A percentile compares a stretch with the other conserved stretches of the same genome.
These are phyloP conservation scores for Fraxinus nigra DNA, from an alignment of 305 asterid species.

Conservation along the genomic window DNA sequence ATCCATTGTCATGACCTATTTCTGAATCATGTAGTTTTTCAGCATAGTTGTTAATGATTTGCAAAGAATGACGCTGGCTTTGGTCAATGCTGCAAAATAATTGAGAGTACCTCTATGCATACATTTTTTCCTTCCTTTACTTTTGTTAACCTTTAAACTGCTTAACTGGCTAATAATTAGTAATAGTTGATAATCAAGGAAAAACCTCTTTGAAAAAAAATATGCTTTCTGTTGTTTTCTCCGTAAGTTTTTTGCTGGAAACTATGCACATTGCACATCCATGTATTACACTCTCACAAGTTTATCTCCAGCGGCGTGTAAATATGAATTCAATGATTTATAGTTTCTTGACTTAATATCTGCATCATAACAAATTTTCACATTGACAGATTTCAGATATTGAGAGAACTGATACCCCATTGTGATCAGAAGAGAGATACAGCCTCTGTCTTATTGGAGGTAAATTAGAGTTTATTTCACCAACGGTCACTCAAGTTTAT, in stretches of 20 bases:
- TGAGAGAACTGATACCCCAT: slow-evolving; percentile 67
- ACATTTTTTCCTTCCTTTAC: not conserved
- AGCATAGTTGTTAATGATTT: not conserved
- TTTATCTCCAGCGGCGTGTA: not conserved
- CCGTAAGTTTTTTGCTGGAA: not conserved
- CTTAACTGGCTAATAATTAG: not conserved
- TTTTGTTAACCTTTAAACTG: not conserved
- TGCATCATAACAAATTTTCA: not conserved
- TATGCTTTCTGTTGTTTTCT: not conserved
- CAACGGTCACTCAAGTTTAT: not conserved
- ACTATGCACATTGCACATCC: not conserved
- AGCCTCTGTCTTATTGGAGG: slow-evolving; percentile 68
- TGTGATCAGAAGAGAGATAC: slow-evolving; percentile 76
- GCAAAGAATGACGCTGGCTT: not conserved
- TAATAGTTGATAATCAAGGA: not conserved
- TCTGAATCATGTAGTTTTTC: not conserved
- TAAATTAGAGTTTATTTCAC: slow-evolving; percentile 1
- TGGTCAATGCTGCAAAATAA: not conserved
- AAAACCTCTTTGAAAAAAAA: not conserved
- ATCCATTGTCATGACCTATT: not conserved
- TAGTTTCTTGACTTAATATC: not conserved
- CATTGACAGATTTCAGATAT: slow-evolving; percentile 52
- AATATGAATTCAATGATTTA: not conserved
- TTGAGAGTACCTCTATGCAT: not conserved
- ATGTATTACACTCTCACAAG: not conserved